Percentiles rank a stretch among this genome's conserved stretches.
Conservation (phyloP, 2,329 filamentous ascomycete species). For the Rhinocladiella similis region DNA sequence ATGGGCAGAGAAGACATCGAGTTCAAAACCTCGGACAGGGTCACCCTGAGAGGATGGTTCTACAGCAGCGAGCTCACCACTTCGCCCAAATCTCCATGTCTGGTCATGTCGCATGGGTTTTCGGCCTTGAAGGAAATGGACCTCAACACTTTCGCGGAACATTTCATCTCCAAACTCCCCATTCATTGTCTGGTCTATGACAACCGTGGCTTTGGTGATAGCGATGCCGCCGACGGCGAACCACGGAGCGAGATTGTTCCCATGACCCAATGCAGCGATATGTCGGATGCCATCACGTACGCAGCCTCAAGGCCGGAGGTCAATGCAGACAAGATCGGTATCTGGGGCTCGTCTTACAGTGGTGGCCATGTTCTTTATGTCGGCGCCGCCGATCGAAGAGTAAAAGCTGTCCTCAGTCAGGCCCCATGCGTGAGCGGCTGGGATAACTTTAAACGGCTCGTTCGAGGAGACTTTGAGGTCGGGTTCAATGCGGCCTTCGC, state of each 20-base stretch:
- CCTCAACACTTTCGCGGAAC: slow-evolving; percentile 26
- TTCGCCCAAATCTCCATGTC: slow-evolving; percentile 22
- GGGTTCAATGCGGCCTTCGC: slow-evolving; percentile 31
- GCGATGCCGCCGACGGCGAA: slow-evolving; percentile 35
- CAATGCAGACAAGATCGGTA: slow-evolving; percentile 32
- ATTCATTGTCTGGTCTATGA: slow-evolving; percentile 35
- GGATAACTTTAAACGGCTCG: slow-evolving; percentile 37
- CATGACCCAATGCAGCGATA: slow-evolving; percentile 36
- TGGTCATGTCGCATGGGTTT: slow-evolving; percentile 30
- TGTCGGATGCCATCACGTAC: slow-evolving; percentile 41
- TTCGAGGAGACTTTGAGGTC: slow-evolving; percentile 35
- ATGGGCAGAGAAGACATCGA: slow-evolving; percentile 28
- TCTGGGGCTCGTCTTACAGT: slow-evolving; percentile 43
- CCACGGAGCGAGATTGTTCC: slow-evolving; percentile 39
- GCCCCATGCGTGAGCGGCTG: slow-evolving; percentile 40
- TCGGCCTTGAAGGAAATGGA: slow-evolving; percentile 30
- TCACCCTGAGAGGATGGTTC: slow-evolving; percentile 30
- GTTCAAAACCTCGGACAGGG: slow-evolving; percentile 28
- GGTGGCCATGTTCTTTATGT: slow-evolving; percentile 43
- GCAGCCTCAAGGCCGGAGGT: slow-evolving; percentile 32
- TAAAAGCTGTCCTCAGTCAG: slow-evolving; percentile 43
- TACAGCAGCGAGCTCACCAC: slow-evolving; percentile 17
- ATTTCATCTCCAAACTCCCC: slow-evolving; percentile 24
- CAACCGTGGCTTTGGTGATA: slow-evolving; percentile 35
- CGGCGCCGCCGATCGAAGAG: slow-evolving; percentile 40